phyloP scores from a whole-genome alignment of 2,329 filamentous ascomycete genomes.

The Botrytis byssoidea region DNA sequence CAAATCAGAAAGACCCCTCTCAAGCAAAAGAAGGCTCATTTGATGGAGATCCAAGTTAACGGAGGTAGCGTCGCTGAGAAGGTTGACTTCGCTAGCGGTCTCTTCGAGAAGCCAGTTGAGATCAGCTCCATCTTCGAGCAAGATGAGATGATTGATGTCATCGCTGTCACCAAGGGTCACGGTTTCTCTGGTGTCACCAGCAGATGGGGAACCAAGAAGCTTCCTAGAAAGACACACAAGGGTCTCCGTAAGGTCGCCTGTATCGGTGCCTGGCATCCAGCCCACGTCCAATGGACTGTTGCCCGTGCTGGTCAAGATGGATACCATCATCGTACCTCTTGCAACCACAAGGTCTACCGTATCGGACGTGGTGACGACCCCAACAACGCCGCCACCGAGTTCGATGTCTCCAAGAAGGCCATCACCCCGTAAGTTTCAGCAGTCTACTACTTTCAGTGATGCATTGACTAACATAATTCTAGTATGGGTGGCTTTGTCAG shows the following conservation, averaged over 20 bases:
- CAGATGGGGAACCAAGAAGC: slow-evolving; percentile 99
- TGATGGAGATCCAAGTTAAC: slow-evolving; percentile 99
- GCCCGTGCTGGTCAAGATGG: slow-evolving; percentile 99
- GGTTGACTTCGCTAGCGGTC: slow-evolving; percentile 89
- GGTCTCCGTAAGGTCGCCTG: slow-evolving; percentile 99
- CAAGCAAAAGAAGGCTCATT: slow-evolving; percentile 99
- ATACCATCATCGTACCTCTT: slow-evolving; percentile 99
- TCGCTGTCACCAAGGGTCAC: slow-evolving; percentile 99
- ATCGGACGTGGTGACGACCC: slow-evolving; percentile 91
- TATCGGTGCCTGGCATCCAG: slow-evolving; percentile 99
- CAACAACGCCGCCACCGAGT: slow-evolving; percentile 89
- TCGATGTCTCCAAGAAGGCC: slow-evolving; percentile 98
- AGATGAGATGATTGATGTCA: slow-evolving; percentile 99
- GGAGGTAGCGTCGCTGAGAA: slow-evolving; percentile 94
- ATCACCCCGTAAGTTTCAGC: slow-evolving; percentile 88
- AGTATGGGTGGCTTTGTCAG: slow-evolving; percentile 99
- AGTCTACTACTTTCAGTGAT: neutral
- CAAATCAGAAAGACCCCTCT: slow-evolving; percentile 99
- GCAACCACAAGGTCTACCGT: slow-evolving; percentile 99
- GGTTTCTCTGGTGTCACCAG: slow-evolving; percentile 96
- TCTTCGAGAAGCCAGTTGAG: slow-evolving; percentile 98
- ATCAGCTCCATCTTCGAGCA: slow-evolving; percentile 96
- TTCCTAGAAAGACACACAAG: slow-evolving; percentile 99
- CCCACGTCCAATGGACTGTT: slow-evolving; percentile 99
- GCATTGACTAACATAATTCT: slow-evolving; percentile 39